Evolutionary conservation across 768 basidiomycete species (phyloP), one percentile per base, ranked within the genome.

Genomic region (Exidia glandulosa): DNA sequence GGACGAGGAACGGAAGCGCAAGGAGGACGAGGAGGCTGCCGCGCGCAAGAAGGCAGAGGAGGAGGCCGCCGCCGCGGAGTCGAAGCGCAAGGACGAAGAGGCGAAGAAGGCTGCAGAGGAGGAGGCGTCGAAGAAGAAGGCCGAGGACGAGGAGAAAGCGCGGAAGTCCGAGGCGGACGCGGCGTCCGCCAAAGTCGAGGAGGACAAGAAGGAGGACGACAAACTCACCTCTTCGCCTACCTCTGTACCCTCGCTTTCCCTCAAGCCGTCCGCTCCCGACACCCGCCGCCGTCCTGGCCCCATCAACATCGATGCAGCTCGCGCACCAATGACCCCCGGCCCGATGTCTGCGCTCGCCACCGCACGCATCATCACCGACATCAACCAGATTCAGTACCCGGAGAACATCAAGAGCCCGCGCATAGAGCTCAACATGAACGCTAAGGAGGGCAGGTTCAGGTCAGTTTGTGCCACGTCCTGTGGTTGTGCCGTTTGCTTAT

Each of bases 381-480:
- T 98, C 54, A 77, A 78, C 33, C 75, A 81, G 52, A 79, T 97
- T 47, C 73, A 80, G 27, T 97, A 97, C 69, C 93, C 94, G 6
- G 86, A 86, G 59, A 85, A 87, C 52, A 81, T 93, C 70, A 79
- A 78, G 69, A 89, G 92, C 59, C 95, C 95, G 2, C 81, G 80
- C 64, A 74, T 86, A 6, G 92, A 91, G 65, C 86, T 98, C 64
- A 97, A 96, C 72, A 76, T 81, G 59, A 82, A 86, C 62, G 87
- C 86, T 6, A 83, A 86, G 73, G 84, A 90, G 59, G 93, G 93
- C 66, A 94, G 92, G 73, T 95, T 92, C 77, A 83, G 86, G 90
- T 90, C 31, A 73, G 62, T 66, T 25, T 19, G 31, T 61, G 48
- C 32, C 31, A 7, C 30, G 57, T 37, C 58, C 36, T 48, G 12